Percentiles rank a stretch among this genome's conserved stretches.
phyloP scores from a whole-genome alignment of 257 asterid species.

The Linaria vulgaris region DNA sequence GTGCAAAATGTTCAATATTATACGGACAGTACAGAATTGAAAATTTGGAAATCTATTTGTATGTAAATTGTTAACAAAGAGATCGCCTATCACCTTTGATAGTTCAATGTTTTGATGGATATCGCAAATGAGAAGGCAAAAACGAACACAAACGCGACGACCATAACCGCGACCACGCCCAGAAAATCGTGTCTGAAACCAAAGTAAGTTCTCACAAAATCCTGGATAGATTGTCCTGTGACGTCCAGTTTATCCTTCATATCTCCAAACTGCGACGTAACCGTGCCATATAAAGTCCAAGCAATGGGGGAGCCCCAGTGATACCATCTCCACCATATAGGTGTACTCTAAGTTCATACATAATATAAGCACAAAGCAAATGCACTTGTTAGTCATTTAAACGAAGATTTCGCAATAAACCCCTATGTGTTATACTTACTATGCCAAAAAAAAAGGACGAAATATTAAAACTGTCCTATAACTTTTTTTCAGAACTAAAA shows the following conservation, averaged over 20 bases:
- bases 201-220: constrained; percentile 40
- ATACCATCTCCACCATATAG: constrained; percentile 69
- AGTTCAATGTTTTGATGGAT: constrained; percentile 48
- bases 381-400: too few species aligned
- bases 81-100: constrained; percentile 45
- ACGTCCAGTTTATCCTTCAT: constrained; percentile 13
- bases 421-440: too few species aligned
- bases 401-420: too few species aligned
- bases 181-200: constrained; percentile 58
- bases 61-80: too few species aligned
- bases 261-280: constrained; percentile 47
- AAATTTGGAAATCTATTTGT: too few species aligned
- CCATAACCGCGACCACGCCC: constrained; percentile 42
- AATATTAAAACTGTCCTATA: too few species aligned
- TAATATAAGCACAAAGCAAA: too few species aligned
- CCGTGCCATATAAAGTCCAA: constrained; percentile 51
- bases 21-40: too few species aligned
- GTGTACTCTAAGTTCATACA: constrained; percentile 33
- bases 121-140: constrained; percentile 50
- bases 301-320: constrained; percentile 46
- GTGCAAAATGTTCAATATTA: too few species aligned
- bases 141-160: constrained; percentile 35
- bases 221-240: constrained; percentile 36
- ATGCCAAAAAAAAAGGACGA: too few species aligned
- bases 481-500: too few species aligned